Percentiles rank a stretch among this genome's conserved stretches.
These are phyloP conservation scores for Chrysoporthe cubensis DNA, from an alignment of 2,329 filamentous ascomycete species.

Conservation along the genomic window DNA sequence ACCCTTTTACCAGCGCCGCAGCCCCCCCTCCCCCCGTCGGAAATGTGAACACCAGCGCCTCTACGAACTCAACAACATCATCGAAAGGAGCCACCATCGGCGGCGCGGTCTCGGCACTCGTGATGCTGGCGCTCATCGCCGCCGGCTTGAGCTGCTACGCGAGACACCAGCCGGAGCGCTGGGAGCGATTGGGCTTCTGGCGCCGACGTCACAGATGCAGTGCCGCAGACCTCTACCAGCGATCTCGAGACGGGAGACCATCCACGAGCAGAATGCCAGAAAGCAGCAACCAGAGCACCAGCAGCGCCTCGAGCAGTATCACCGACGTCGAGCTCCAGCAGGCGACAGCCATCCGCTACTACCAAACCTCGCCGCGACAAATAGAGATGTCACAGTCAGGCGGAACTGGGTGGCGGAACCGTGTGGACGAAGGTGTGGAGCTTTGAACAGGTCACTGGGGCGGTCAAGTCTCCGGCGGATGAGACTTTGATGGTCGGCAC, in stretches of 20 bases:
- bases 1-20: neutral
- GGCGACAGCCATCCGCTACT: slow-evolving; percentile 1
- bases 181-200: slow-evolving; percentile 1
- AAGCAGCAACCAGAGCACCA: neutral
- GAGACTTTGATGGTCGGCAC: neutral
- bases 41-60: too few species aligned
- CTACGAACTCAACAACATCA: slow-evolving; percentile 1
- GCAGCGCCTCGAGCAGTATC: slow-evolving; percentile 9
- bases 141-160: neutral
- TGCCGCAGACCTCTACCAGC: neutral
- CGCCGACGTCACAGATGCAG: neutral
- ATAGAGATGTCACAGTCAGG: slow-evolving; percentile 1
- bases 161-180: neutral
- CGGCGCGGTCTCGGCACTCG: neutral
- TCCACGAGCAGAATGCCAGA: neutral
- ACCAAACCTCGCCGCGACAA: neutral
- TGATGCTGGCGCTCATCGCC: neutral
- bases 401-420: neutral
- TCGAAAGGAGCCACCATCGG: neutral
- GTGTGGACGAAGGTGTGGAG: neutral
- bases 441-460: neutral
- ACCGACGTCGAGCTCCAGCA: neutral
- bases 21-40: neutral
- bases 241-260: neutral
- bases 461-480: too few species aligned